A percentile compares a stretch with the other conserved stretches of the same genome.
phyloP scores from a whole-genome alignment of 2,329 filamentous ascomycete genomes.

The Talaromyces piceae region DNA sequence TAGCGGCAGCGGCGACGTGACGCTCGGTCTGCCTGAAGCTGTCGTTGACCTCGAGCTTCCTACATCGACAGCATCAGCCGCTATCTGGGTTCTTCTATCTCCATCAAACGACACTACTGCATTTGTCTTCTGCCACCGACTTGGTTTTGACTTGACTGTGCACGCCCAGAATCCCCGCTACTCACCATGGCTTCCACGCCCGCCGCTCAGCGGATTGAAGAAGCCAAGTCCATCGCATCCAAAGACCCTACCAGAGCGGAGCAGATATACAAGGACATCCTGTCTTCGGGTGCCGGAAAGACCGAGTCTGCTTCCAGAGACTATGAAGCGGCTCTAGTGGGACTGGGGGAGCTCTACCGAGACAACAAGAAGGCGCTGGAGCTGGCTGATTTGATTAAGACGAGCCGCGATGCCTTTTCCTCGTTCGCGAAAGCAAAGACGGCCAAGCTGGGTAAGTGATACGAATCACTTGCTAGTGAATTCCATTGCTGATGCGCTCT shows the following conservation, averaged over 20 bases:
- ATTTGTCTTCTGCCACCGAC: slow-evolving; percentile 9
- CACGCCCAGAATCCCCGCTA: slow-evolving; percentile 13
- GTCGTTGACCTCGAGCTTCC: slow-evolving; percentile 4
- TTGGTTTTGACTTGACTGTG: background rate
- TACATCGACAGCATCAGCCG: background rate
- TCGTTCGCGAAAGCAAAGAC: slow-evolving; percentile 99
- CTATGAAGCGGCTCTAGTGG: slow-evolving; percentile 83
- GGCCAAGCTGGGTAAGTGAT: slow-evolving; percentile 79
- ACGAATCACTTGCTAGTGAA: background rate
- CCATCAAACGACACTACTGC: background rate
- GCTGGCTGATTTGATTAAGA: slow-evolving; percentile 80
- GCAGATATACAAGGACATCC: slow-evolving; percentile 79
- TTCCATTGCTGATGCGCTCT: slow-evolving; percentile 7
- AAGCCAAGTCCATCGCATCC: slow-evolving; percentile 79
- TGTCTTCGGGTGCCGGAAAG: slow-evolving; percentile 74
- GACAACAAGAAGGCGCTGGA: slow-evolving; percentile 73
- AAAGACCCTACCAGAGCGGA: slow-evolving; percentile 78
- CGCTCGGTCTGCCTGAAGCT: slow-evolving; percentile 2
- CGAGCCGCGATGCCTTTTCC: slow-evolving; percentile 83
- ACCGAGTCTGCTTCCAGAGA: slow-evolving; percentile 82
- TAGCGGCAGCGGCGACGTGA: slow-evolving; percentile 3
- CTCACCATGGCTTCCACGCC: slow-evolving; percentile 43
- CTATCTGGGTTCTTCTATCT: background rate
- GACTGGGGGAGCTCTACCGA: slow-evolving; percentile 84
- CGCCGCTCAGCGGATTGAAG: slow-evolving; percentile 63